Percentiles rank a stretch among this genome's conserved stretches.
phyloP scores from a whole-genome alignment of 768 basidiomycete species.

The Boletus insuetus region DNA sequence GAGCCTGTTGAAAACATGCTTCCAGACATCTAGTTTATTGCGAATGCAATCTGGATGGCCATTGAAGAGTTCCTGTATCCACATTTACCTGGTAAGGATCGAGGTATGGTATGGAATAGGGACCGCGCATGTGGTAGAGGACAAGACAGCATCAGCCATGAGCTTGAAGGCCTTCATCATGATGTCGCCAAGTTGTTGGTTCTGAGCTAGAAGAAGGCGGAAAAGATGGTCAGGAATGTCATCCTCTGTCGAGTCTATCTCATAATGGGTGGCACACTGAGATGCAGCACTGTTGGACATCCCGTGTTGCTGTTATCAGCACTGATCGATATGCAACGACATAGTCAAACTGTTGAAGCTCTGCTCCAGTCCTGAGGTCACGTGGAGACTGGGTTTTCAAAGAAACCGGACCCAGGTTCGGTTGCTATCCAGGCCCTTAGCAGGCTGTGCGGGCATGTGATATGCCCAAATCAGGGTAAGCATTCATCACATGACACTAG shows the following conservation, averaged over 20 bases:
- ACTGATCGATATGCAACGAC: too few relatives aligned
- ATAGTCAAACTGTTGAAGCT: neutral
- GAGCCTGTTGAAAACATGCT: neutral
- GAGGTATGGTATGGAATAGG: neutral
- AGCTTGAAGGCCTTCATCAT: neutral
- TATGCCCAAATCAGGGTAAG: too few relatives aligned
- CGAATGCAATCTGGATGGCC: neutral
- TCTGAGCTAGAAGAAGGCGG: neutral
- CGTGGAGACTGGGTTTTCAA: neutral
- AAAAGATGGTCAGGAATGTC: neutral
- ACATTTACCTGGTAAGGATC: neutral
- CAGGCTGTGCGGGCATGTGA: too few relatives aligned
- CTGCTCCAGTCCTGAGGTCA: neutral
- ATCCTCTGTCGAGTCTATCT: neutral
- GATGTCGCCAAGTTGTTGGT: neutral
- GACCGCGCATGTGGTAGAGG: neutral
- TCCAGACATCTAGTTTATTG: neutral
- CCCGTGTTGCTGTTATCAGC: neutral
- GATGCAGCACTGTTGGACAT: neutral
- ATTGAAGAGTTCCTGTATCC: neutral
- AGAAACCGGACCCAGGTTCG: neutral
- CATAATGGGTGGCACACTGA: neutral
- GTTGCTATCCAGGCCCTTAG: neutral
- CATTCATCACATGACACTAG: too few relatives aligned
- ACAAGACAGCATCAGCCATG: neutral